A percentile compares a stretch with the other conserved stretches of the same genome.
phyloP scores from a whole-genome alignment of 257 asterid genomes.

The Lithospermum erythrorhizon region DNA sequence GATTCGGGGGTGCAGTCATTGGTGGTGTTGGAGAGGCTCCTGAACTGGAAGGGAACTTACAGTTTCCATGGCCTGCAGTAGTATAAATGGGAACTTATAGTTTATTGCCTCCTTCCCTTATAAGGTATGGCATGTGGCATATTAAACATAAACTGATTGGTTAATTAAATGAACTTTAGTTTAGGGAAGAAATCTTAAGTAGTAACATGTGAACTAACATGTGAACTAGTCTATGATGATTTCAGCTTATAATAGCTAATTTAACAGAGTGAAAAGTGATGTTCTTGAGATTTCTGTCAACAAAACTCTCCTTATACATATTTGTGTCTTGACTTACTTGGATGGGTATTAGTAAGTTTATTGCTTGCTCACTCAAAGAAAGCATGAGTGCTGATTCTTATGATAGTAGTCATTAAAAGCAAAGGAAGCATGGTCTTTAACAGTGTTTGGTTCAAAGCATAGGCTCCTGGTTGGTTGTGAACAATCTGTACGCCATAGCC shows the following conservation, averaged over 20 bases:
- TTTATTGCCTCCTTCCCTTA: neutral
- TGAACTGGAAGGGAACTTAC: slow-evolving; percentile 45
- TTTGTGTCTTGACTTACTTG: slow-evolving; percentile 56
- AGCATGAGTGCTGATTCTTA: slow-evolving; percentile 74
- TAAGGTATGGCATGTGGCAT: neutral
- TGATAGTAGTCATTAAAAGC: slow-evolving; percentile 90
- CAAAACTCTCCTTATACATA: too few species aligned
- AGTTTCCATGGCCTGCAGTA: slow-evolving; percentile 74
- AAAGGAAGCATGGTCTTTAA: slow-evolving; percentile 73
- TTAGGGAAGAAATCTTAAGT: too few species aligned
- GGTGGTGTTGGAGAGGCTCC: slow-evolving; percentile 23
- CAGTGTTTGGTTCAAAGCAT: slow-evolving; percentile 70
- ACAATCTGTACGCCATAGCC: slow-evolving; percentile 93
- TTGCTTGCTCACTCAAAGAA: slow-evolving; percentile 81
- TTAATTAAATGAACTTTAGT: too few species aligned
- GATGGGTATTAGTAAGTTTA: slow-evolving; percentile 55
- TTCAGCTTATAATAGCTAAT: too few species aligned
- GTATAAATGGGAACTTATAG: neutral
- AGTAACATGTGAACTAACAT: too few species aligned
- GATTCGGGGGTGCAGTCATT: slow-evolving; percentile 13
- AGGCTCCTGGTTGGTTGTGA: slow-evolving; percentile 54
- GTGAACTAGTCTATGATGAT: too few species aligned
- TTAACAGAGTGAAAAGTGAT: too few species aligned
- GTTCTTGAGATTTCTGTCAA: neutral
- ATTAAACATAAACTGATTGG: too few species aligned